A percentile compares a stretch with the other conserved stretches of the same genome.
Conservation (phyloP, 176 grass and related monocot genomes). For the Bothriochloa decipiens region DNA sequence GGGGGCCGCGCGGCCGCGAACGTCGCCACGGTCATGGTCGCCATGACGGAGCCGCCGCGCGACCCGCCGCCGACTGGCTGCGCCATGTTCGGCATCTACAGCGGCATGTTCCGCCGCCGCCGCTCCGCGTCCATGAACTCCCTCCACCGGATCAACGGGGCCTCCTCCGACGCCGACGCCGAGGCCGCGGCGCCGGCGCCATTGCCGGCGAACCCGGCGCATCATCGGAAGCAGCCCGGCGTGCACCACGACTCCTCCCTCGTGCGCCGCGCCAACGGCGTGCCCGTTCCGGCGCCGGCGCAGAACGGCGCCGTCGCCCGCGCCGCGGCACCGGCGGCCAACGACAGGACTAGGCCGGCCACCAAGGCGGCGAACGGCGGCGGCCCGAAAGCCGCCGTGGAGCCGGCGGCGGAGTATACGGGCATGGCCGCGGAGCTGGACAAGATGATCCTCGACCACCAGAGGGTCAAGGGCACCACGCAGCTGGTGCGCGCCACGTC, state of each 20-base stretch:
- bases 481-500: slow-evolving; percentile 77
- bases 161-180: background rate
- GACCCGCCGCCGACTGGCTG: slow-evolving; percentile 67
- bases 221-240: slow-evolving; percentile 38
- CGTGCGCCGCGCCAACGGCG: slow-evolving; percentile 22
- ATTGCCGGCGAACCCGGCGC: background rate
- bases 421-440: slow-evolving; percentile 83
- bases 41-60: slow-evolving; percentile 61
- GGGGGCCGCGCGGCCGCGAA: slow-evolving; percentile 17
- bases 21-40: slow-evolving; percentile 19
- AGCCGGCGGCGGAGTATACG: slow-evolving; percentile 50
- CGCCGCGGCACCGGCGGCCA: background rate
- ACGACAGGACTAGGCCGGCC: background rate
- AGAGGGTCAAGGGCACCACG: slow-evolving; percentile 57
- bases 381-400: background rate
- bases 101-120: slow-evolving; percentile 73
- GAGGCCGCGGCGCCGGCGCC: background rate
- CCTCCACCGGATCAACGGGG: slow-evolving; percentile 44
- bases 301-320: slow-evolving; percentile 11
- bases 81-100: slow-evolving; percentile 72
- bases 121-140: slow-evolving; percentile 66
- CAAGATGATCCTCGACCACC: slow-evolving; percentile 80
- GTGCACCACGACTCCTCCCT: slow-evolving; percentile 42
- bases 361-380: slow-evolving; percentile 30
- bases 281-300: background rate